Conservation (phyloP, 1,284 basidiomycete genomes). For the Ustilago esculenta region DNA sequence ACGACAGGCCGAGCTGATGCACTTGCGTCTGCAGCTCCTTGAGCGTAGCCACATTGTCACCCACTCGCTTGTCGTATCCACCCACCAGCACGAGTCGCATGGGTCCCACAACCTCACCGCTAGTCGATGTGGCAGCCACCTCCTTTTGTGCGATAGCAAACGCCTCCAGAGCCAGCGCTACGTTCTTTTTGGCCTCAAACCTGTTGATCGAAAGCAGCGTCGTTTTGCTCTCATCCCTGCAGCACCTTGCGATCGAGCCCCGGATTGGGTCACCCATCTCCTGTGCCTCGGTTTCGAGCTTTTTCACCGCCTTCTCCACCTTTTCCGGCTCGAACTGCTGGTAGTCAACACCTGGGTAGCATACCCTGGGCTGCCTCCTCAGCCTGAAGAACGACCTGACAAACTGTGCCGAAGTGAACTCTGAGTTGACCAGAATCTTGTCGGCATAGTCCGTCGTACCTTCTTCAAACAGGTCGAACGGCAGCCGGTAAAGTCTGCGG, state of each 20-base stretch:
- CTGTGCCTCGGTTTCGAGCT: slow-evolving; percentile 70
- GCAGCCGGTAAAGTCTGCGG: slow-evolving; percentile 75
- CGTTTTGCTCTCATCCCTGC: slow-evolving; percentile 68
- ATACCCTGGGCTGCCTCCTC: slow-evolving; percentile 74
- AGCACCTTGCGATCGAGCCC: slow-evolving; percentile 19
- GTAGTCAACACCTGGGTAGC: slow-evolving; percentile 85
- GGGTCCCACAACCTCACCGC: slow-evolving; percentile 7
- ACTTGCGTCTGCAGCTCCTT: slow-evolving; percentile 55
- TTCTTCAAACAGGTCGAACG: slow-evolving; percentile 91
- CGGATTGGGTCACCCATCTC: slow-evolving; percentile 30
- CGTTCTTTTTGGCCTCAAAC: slow-evolving; percentile 95
- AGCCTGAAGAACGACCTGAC: slow-evolving; percentile 80
- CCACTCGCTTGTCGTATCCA: slow-evolving; percentile 77
- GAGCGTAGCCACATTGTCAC: slow-evolving; percentile 76
- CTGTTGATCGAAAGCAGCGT: slow-evolving; percentile 91
- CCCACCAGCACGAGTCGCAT: slow-evolving; percentile 70
- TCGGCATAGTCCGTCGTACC: slow-evolving; percentile 89
- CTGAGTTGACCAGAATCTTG: slow-evolving; percentile 88
- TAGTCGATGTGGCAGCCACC: slow-evolving; percentile 20
- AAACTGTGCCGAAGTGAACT: slow-evolving; percentile 78
- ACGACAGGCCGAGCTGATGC: slow-evolving; percentile 68
- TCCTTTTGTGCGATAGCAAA: slow-evolving; percentile 72
- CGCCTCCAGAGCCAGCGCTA: slow-evolving; percentile 80
- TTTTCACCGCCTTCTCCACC: slow-evolving; percentile 38
- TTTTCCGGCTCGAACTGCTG: slow-evolving; percentile 17